Evolutionary conservation across 108 stramenopile species (phyloP).

Genomic region (Nitzschia sp.): DNA sequence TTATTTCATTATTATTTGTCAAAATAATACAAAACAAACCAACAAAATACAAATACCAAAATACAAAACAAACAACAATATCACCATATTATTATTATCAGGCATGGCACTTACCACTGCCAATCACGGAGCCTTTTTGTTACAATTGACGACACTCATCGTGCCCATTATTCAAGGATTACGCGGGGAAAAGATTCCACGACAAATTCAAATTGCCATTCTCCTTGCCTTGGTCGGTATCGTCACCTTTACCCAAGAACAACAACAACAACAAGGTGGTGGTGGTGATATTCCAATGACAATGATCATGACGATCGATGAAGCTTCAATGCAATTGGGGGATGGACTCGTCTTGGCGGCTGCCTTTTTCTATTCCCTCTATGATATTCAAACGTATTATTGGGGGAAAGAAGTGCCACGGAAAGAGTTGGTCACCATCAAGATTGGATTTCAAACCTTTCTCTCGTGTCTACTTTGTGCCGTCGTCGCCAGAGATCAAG

Average conservation of each 20-base stretch:
- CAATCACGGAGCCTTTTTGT: slow-evolving; percentile 70
- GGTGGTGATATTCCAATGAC: neutral
- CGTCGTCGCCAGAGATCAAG: slow-evolving; percentile 19
- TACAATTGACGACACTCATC: slow-evolving; percentile 68
- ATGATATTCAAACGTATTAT: slow-evolving; percentile 62
- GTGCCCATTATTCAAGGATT: slow-evolving; percentile 62
- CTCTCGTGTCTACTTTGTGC: slow-evolving; percentile 44
- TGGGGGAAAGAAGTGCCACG: slow-evolving; percentile 58
- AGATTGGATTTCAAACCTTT: slow-evolving; percentile 58
- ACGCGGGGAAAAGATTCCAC: slow-evolving; percentile 61
- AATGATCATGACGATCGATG: no score
- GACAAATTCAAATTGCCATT: slow-evolving; percentile 55
- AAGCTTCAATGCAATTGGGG: slow-evolving; percentile 29
- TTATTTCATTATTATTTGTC: no score
- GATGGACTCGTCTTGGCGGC: slow-evolving; percentile 52
- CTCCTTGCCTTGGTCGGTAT: slow-evolving; percentile 55
- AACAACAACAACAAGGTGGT: slow-evolving; percentile 32
- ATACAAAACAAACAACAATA: no score
- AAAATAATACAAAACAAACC: no score
- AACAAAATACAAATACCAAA: no score
- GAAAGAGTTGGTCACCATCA: slow-evolving; percentile 57
- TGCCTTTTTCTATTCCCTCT: slow-evolving; percentile 64
- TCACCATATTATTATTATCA: no score
- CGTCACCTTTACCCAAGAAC: slow-evolving; percentile 60
- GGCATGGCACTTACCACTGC: slow-evolving; percentile 61